Base-by-base conservation (phyloP, 148 eudicot species). In the Spergularia bocconei region DNA sequence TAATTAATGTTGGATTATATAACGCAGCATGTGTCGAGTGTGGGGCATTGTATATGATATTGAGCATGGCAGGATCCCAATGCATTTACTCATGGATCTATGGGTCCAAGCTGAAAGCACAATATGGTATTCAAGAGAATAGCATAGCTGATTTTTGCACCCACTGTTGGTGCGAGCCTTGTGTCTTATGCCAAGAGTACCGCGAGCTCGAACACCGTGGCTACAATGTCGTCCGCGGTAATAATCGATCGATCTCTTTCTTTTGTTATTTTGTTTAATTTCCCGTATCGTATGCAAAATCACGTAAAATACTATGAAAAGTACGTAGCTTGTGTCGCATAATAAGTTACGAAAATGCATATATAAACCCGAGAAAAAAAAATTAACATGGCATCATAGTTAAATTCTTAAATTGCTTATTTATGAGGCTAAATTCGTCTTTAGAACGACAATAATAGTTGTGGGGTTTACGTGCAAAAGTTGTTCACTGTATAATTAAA, bases 181-280 rank as follows among this genome's bases (percentile, higher is more conserved):
- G 88, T 47, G 82, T 85, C 44, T 78, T 82, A 38, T 80, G 85
- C 64, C 88, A 85, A 29, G 85, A 85, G 73, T 79, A 82, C 56
- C 87, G 87, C 17, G 85, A 82, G 76, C 79, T 85, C 16, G 71
- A 82, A 71, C 78, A 74, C 65, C 85, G 77, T 57, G 87, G 87
- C 14, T 82, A 48, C 41, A 69, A 85, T 55, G 50, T 67, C 55
- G n/a, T 79, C 21, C 82, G 78, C n/a, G 88, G 88, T 82, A 77
- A 51, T 82, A 77, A 51, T 21, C 1, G 8, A 44, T 58, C 50
- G 14, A 13, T 48, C 14, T 41, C 51, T 41, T 2, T 51, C 51
- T 39, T 39, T 16, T 33, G 6, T 44, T n/a, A n/a, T n/a, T 48
- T 17, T 41, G 23, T 60, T 14, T 44, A 29, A 29, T 29, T 29